Evolutionary conservation across 2,329 filamentous ascomycete species (phyloP).

Genomic region (Sclerotinia nivalis): DNA sequence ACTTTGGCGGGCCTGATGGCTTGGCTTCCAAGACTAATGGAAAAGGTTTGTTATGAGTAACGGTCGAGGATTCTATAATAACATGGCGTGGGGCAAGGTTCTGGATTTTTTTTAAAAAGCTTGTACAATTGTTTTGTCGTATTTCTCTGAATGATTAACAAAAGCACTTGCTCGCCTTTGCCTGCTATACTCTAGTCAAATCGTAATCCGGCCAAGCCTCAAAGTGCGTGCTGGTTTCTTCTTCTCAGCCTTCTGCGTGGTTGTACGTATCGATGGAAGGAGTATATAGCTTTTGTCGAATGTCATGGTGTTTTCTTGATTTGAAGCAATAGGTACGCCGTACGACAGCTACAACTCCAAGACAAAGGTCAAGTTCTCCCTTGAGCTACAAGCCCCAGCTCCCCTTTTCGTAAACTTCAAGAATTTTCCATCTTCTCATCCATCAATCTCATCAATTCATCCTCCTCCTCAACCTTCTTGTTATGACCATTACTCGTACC

Average conservation of each 20-base stretch:
- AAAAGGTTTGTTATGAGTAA: not conserved
- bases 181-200: not conserved
- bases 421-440: constrained; percentile 34
- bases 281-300: not conserved
- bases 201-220: not conserved
- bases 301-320: not conserved
- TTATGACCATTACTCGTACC: not conserved
- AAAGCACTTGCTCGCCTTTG: not conserved
- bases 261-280: not conserved
- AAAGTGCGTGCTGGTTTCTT: not conserved
- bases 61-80: not conserved
- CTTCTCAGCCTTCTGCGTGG: not conserved
- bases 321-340: not conserved
- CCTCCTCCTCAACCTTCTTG: not conserved
- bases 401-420: not conserved
- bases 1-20: not conserved
- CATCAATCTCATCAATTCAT: constrained; percentile 30
- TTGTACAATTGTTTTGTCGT: not conserved
- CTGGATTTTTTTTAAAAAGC: not conserved
- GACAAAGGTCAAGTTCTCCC: not conserved
- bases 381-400: not conserved
- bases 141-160: not conserved
- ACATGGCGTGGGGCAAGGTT: not conserved
- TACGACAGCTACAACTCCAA: not conserved
- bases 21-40: not conserved